phyloP scores from a whole-genome alignment of 2,329 filamentous ascomycete species.

The Septoria linicola region DNA sequence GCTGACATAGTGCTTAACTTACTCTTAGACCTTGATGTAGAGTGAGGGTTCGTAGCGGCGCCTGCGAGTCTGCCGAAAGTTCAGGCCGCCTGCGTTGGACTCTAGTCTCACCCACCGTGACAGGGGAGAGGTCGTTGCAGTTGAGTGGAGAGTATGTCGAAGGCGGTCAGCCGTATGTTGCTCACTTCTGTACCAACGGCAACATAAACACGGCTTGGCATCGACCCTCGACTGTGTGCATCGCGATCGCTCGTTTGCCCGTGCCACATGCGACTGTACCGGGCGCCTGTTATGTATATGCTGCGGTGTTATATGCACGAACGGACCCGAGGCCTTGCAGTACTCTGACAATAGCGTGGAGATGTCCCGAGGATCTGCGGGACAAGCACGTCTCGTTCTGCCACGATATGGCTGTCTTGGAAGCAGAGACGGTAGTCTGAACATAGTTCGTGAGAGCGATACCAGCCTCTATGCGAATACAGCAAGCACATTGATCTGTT shows the following conservation, averaged over 20 bases:
- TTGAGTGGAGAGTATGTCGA: not conserved
- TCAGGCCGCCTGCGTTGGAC: not conserved
- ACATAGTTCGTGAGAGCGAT: too few relatives aligned
- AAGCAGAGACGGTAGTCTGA: too few relatives aligned
- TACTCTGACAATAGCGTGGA: not conserved
- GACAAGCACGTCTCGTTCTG: too few relatives aligned
- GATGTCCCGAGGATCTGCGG: too few relatives aligned
- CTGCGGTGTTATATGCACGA: too few relatives aligned
- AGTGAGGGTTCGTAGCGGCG: too few relatives aligned
- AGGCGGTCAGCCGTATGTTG: not conserved
- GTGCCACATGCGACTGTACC: not conserved
- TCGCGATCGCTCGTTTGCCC: not conserved
- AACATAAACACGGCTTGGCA: not conserved
- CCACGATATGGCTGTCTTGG: not conserved
- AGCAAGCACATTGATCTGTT: too few relatives aligned
- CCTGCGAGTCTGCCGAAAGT: constrained; percentile 1
- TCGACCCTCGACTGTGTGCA: not conserved
- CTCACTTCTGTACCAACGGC: not conserved
- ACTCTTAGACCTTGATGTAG: too few relatives aligned
- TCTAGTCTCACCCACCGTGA: not conserved
- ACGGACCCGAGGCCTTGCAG: not conserved
- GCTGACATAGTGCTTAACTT: too few relatives aligned
- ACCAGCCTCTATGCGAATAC: too few relatives aligned
- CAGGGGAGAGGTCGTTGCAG: not conserved
- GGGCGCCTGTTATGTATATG: too few relatives aligned